phyloP scores from a whole-genome alignment of 306 rosid species.

The Trichosanthes truncata region DNA sequence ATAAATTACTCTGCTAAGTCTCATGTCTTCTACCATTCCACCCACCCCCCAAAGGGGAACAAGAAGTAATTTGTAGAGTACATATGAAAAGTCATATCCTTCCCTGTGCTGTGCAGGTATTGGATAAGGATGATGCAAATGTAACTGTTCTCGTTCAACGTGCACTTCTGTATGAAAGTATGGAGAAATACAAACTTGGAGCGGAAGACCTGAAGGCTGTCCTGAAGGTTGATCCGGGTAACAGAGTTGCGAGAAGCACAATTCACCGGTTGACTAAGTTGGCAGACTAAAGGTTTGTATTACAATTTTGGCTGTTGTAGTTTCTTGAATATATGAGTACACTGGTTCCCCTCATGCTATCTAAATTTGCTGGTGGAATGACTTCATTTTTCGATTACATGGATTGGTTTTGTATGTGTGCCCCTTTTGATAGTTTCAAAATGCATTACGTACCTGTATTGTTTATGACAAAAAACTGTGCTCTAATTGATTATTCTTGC shows the following conservation, averaged over 20 bases:
- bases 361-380: constrained; percentile 1
- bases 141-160: constrained; percentile 86
- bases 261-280: constrained; percentile 74
- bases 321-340: background rate
- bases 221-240: constrained; percentile 80
- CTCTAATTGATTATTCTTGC: background rate
- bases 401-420: background rate
- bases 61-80: background rate
- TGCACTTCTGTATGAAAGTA: constrained; percentile 90
- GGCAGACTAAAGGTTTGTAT: constrained; percentile 45
- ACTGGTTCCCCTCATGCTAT: background rate
- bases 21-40: background rate
- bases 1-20: background rate
- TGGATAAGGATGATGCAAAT: constrained; percentile 52
- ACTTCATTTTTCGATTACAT: background rate
- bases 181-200: constrained; percentile 97
- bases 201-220: constrained; percentile 87
- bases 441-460: background rate
- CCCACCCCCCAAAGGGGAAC: background rate
- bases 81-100: constrained; percentile 4
- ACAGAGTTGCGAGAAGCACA: constrained; percentile 91
- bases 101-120: constrained; percentile 42
- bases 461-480: background rate
- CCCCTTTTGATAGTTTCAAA: background rate
- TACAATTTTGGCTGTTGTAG: background rate